Percentiles rank a stretch among this genome's conserved stretches.
Conservation (phyloP, 2,329 filamentous ascomycete genomes). For the Harringtonia aguacate region DNA sequence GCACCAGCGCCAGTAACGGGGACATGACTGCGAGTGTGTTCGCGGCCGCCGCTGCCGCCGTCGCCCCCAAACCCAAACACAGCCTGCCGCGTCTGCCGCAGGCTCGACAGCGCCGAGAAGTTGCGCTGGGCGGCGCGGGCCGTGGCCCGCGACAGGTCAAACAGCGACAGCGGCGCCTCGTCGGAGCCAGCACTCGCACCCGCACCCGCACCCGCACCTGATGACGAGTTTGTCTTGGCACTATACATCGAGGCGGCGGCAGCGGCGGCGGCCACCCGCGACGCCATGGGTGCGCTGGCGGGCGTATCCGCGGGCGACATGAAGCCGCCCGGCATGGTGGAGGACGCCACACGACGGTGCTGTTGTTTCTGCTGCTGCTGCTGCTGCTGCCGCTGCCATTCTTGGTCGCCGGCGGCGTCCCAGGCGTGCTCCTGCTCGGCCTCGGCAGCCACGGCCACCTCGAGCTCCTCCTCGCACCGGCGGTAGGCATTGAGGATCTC, state of each 20-base stretch:
- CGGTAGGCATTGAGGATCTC: constrained; percentile 68
- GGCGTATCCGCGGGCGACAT: constrained; percentile 9
- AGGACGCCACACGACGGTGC: background rate
- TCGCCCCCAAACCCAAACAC: constrained; percentile 14
- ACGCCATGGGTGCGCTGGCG: constrained; percentile 3
- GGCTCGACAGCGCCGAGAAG: constrained; percentile 41
- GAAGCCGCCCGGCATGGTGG: constrained; percentile 42
- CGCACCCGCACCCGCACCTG: no score
- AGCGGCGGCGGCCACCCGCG: constrained; percentile 4
- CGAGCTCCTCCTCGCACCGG: constrained; percentile 68
- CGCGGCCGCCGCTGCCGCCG: no score
- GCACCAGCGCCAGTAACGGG: no score
- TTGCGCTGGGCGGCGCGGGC: constrained; percentile 49
- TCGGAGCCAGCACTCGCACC: constrained; percentile 20
- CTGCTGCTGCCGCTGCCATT: constrained; percentile 28
- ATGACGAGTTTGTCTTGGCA: no score
- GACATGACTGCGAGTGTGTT: no score
- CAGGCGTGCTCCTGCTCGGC: constrained; percentile 59
- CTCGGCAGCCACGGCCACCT: constrained; percentile 54
- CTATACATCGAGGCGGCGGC: no score
- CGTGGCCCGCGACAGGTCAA: constrained; percentile 52
- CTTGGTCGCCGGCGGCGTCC: constrained; percentile 54
- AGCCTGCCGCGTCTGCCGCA: constrained; percentile 30
- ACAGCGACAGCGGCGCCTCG: constrained; percentile 53
- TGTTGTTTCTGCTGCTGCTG: background rate